Base-by-base conservation (phyloP, 2,329 filamentous ascomycete genomes). In the Pseudocercospora fuligena region DNA sequence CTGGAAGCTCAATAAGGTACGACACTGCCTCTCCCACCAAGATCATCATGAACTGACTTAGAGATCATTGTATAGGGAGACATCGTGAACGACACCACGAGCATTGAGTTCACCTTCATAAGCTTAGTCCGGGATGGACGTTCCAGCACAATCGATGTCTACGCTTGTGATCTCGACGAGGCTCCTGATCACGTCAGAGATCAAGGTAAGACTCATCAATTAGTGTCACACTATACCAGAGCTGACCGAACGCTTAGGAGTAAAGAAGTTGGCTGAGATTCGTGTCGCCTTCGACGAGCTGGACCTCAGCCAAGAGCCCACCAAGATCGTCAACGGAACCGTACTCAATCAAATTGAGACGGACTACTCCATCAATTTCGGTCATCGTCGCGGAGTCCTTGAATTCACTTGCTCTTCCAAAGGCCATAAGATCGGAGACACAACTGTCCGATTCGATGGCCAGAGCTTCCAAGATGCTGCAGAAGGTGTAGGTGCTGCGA, bases 61-160 rank as follows among this genome's bases (percentile, higher is more conserved):
- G n/a, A 7, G 27, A 29, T 8, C 33, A 5, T 36, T 14, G 11
- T 9, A 6, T 64, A 68, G 66, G 69, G 69, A 19, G 64, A 65
- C 21, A 19, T 67, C 8, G 65, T 70, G 16, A 62, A 70, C 25
- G 62, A 67, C 56, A 25, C 12, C 8, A 68, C 67, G 5, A 63
- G 60, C 4, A 51, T 69, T 21, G 31, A 56, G 11, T 60, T 61
- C 19, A 25, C 14, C 6, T 29, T 66, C 31, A 9, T 8, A 2
- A 31, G 23, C 1, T 11, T 54, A 62, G 7, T 9, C 2, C 31
- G 5, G 27, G 5, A 49, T 9, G 7, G 27, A 27, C 9, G 6
- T 2, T 6, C 33, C 12, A 2, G 11, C 33, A 14, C 14, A 14
- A 36, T 36, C 33, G 12, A 2, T 0, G 23, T 70, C 9, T 70